phyloP scores from a whole-genome alignment of 139 green algal genomes.

The Chloropicon primus region DNA sequence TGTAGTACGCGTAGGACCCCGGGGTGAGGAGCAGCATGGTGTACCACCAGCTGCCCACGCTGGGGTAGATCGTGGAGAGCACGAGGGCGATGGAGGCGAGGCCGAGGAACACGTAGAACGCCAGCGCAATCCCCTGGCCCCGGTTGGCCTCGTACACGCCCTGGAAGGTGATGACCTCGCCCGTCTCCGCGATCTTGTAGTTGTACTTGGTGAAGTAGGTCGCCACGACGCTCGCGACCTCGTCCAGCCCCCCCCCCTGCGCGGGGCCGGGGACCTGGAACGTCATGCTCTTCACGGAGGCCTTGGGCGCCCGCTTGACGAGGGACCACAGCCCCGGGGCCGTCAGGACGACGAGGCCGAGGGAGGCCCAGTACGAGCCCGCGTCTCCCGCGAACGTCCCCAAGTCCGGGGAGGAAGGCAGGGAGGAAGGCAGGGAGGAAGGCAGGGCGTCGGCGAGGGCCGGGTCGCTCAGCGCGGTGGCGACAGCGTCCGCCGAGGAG shows the following conservation, averaged over 20 bases:
- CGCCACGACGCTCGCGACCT: slow-evolving; percentile 21
- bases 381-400: background rate
- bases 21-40: slow-evolving; percentile 50
- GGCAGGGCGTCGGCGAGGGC: too few species aligned
- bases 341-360: slow-evolving; percentile 68
- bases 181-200: slow-evolving; percentile 60
- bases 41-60: slow-evolving; percentile 69
- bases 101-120: slow-evolving; percentile 46
- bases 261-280: slow-evolving; percentile 62
- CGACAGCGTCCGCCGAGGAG: too few species aligned
- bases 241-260: slow-evolving; percentile 11
- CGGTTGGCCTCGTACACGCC: slow-evolving; percentile 30
- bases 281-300: slow-evolving; percentile 52
- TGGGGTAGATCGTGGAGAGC: slow-evolving; percentile 55
- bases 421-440: background rate
- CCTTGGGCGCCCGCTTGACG: slow-evolving; percentile 72
- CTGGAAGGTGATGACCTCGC: slow-evolving; percentile 77
- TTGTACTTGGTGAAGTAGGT: slow-evolving; percentile 39
- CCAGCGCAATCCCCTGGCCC: slow-evolving; percentile 28
- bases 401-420: background rate
- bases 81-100: slow-evolving; percentile 42
- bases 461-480: too few species aligned
- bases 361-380: slow-evolving; percentile 55
- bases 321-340: slow-evolving; percentile 72
- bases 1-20: slow-evolving; percentile 66